Evolutionary conservation across 2,329 filamentous ascomycete species (phyloP).

Genomic region (Pseudogymnoascus sp.): DNA sequence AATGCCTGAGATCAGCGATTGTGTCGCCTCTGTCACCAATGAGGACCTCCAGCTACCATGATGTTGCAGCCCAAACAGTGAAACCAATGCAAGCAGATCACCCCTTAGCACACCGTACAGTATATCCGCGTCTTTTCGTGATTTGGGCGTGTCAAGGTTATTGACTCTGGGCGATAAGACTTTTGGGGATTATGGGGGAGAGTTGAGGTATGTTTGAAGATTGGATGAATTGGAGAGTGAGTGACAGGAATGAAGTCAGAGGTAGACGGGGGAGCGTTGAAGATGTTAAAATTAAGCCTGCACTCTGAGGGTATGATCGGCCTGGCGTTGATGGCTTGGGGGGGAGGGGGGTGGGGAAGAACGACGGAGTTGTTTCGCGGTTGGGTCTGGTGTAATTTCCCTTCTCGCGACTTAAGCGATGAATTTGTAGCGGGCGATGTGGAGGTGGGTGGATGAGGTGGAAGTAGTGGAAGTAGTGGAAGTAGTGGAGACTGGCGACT

Average conservation of each 20-base stretch:
- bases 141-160: background rate
- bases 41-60: constrained; percentile 36
- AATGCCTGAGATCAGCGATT: constrained; percentile 15
- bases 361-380: constrained; percentile 7
- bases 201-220: background rate
- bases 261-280: background rate
- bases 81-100: constrained; percentile 1
- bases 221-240: background rate
- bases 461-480: no score
- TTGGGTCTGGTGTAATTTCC: constrained; percentile 21
- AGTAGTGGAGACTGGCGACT: background rate
- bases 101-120: background rate
- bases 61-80: constrained; percentile 21
- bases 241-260: constrained; percentile 4
- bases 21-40: constrained; percentile 31
- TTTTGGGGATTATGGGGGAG: background rate
- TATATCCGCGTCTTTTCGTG: background rate
- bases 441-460: background rate
- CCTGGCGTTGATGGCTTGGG: constrained; percentile 5
- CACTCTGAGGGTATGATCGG: background rate
- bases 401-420: constrained; percentile 23
- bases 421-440: constrained; percentile 18
- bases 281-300: constrained; percentile 7
- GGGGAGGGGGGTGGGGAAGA: constrained; percentile 2
- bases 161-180: background rate